Evolutionary conservation across 129 eudicot genomes (phyloP), one percentile per base, ranked within the genome.

Genomic region (Pittosporum tobira): DNA sequence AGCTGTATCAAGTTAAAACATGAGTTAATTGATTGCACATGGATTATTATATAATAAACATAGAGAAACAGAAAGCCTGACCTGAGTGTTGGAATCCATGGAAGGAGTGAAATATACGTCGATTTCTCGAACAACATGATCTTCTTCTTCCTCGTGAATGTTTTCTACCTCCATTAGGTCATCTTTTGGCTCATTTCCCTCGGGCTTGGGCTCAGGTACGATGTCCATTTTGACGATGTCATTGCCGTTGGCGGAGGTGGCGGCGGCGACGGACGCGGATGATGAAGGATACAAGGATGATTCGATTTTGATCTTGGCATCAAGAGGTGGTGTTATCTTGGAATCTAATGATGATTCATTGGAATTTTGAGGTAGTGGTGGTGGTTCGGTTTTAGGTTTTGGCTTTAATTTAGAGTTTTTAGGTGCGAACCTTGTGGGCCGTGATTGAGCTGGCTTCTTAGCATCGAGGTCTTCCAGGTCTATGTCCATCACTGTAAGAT

Each of bases 101-200:
- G 84, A 46, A 48, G 88, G 74, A 20, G 62, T 54, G 38, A 74
- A 67, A 56, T 72, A 89, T 4, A 89, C 97, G 21, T 89, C 97
- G 42, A 84, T 82, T 77, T 89, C 97, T 18, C 88, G 77, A 59
- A 89, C 93, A 55, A 89, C 80, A 18, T 57, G 71, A 79, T 81
- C 96, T 59, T 59, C 81, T 7, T 21, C 61, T 22, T 59, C 72
- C 22, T 13, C 71, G 22, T 30, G 71, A 38, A 3, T 29, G 47
- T 73, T 64, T 57, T 46, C 65, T n/a, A n/a, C n/a, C 24, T 83
- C 87, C 66, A 71, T 71, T 0, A 38, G 26, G 22, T 73, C 89
- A 36, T 59, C 63, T 43, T 23, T 47, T 20, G 55, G 56, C 9
- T 49, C 68, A 19, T 55, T 64, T 6, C 23, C 71, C 4, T 49